Evolutionary conservation across 179 eudicot species (phyloP).

Genomic region (Sideroxylon spinosum): DNA sequence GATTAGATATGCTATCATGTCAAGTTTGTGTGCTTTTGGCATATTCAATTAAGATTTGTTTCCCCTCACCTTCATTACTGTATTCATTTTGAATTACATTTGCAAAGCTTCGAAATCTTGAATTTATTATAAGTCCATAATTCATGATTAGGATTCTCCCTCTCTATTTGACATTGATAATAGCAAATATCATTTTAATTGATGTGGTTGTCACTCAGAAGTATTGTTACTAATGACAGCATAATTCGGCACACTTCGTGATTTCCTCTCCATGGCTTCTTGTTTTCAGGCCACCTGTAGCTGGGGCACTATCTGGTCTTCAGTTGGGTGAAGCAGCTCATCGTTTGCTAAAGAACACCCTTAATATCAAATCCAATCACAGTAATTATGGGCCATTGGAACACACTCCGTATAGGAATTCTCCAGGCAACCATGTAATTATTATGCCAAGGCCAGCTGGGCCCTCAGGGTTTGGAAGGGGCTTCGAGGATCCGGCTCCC

Average conservation of each 20-base stretch:
- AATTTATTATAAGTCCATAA: not conserved
- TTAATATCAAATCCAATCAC: slow-evolving; percentile 49
- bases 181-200: not conserved
- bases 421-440: slow-evolving; percentile 31
- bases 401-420: slow-evolving; percentile 35
- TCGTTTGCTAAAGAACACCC: slow-evolving; percentile 65
- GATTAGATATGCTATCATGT: not conserved
- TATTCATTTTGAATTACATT: not conserved
- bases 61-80: not conserved
- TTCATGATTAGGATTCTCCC: not conserved
- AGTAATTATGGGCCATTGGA: slow-evolving; percentile 39
- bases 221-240: not conserved
- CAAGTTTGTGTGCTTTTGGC: not conserved
- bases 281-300: slow-evolving; percentile 64
- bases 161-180: not conserved
- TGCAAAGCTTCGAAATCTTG: not conserved
- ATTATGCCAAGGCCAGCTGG: slow-evolving; percentile 62
- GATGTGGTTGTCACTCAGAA: not conserved
- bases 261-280: slow-evolving; percentile 3
- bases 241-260: not conserved
- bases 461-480: slow-evolving; percentile 57
- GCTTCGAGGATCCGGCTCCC: slow-evolving; percentile 43
- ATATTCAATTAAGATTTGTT: not conserved
- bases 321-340: slow-evolving; percentile 87
- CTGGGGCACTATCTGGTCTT: slow-evolving; percentile 62